phyloP scores from a whole-genome alignment of 2,329 filamentous ascomycete species.

The Emergomyces pasteurianus region DNA sequence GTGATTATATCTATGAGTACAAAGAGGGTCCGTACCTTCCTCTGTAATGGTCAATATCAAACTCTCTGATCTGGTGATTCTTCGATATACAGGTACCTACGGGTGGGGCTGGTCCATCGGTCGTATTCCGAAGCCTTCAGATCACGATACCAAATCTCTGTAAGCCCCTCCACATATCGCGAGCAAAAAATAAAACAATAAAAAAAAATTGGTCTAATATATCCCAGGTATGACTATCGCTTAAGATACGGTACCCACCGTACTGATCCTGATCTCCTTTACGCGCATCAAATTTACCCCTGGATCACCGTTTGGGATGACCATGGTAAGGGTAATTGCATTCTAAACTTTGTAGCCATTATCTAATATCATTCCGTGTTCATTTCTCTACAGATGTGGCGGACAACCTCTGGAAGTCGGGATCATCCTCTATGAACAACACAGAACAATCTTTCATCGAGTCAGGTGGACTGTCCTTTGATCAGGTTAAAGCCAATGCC shows the following conservation, averaged over 20 bases:
- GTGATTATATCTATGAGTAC: constrained; percentile 55
- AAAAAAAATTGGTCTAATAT: constrained; percentile 2
- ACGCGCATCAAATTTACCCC: constrained; percentile 44
- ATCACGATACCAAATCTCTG: constrained; percentile 38
- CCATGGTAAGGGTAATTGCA: constrained; percentile 30
- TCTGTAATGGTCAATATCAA: constrained; percentile 1
- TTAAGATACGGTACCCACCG: constrained; percentile 47
- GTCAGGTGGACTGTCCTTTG: constrained; percentile 51
- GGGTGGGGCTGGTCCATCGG: constrained; percentile 42
- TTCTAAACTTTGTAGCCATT: neutral
- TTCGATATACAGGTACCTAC: constrained; percentile 18
- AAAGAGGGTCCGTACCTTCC: constrained; percentile 25
- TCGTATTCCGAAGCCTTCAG: constrained; percentile 40
- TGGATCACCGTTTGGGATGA: constrained; percentile 58
- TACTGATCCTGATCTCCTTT: constrained; percentile 48
- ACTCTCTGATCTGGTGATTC: constrained; percentile 5
- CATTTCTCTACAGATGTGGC: constrained; percentile 39
- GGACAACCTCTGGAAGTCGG: constrained; percentile 55
- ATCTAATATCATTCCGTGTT: neutral
- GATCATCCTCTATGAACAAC: constrained; percentile 50
- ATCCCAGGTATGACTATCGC: constrained; percentile 46
- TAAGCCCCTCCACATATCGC: constrained; percentile 15
- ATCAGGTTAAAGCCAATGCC: constrained; percentile 61
- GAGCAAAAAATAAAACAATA: neutral
- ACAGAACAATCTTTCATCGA: constrained; percentile 53